phyloP scores from a whole-genome alignment of 805 yeast genomes.

The Priceomyces haplophilus region DNA sequence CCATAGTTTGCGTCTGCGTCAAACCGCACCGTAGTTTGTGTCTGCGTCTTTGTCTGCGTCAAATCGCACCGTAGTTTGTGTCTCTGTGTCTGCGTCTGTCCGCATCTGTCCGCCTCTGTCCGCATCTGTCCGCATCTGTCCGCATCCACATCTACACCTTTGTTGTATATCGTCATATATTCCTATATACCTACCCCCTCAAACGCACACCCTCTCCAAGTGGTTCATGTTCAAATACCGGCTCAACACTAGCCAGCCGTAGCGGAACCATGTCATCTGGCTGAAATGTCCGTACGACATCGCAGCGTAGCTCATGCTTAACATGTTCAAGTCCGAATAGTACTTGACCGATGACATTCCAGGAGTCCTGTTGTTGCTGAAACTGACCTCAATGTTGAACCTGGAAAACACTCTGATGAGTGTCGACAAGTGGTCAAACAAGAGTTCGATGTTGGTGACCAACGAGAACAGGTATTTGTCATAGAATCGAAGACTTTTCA shows the following conservation, averaged over 20 bases:
- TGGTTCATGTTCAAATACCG: constrained; percentile 78
- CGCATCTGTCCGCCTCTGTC: no score
- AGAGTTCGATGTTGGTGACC: constrained; percentile 39
- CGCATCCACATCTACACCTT: no score
- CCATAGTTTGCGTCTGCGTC: no score
- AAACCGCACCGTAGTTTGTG: no score
- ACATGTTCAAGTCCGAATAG: constrained; percentile 39
- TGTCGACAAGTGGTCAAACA: constrained; percentile 35
- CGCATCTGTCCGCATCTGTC: no score
- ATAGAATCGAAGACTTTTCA: constrained; percentile 36
- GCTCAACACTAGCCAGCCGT: constrained; percentile 78
- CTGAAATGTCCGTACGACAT: constrained; percentile 81
- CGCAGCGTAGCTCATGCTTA: constrained; percentile 52
- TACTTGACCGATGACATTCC: constrained; percentile 31
- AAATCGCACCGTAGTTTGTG: no score
- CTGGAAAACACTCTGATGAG: constrained; percentile 29
- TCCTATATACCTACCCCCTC: no score
- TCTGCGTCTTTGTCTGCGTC: no score
- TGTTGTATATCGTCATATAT: no score
- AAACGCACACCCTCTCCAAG: constrained; percentile 31
- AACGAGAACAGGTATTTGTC: constrained; percentile 51
- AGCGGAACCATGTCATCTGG: constrained; percentile 95
- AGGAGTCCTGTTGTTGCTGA: constrained; percentile 22
- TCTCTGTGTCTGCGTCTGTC: no score
- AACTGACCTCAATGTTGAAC: constrained; percentile 36